These are phyloP conservation scores for Sporothrix curviconia DNA, from an alignment of 2,329 filamentous ascomycete genomes.

Conservation along the genomic window DNA sequence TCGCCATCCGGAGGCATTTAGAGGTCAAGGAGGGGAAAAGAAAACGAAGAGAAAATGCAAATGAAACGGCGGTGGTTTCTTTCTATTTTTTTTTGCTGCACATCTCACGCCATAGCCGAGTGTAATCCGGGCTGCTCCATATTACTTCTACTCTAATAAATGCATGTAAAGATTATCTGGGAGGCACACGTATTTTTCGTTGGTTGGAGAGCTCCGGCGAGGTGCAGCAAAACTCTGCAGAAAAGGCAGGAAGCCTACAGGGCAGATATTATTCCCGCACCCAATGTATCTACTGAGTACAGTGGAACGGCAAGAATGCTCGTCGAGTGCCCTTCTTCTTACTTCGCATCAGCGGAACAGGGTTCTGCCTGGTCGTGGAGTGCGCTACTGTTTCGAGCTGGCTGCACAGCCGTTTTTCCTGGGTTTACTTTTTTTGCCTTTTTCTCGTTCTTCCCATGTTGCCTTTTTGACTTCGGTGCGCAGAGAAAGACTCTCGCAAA, in stretches of 20 bases:
- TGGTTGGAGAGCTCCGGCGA: too few species aligned
- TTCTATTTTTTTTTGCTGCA: not conserved
- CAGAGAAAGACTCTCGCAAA: not conserved
- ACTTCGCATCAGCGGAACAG: too few species aligned
- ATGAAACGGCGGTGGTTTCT: not conserved
- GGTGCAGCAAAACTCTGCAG: too few species aligned
- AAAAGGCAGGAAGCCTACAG: too few species aligned
- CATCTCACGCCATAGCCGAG: not conserved
- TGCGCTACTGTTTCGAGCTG: conserved; percentile 2
- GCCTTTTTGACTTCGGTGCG: not conserved
- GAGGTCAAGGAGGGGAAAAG: not conserved
- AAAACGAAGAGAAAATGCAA: not conserved
- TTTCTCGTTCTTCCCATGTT: not conserved
- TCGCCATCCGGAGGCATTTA: not conserved
- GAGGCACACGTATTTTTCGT: too few species aligned
- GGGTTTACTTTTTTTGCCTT: not conserved
- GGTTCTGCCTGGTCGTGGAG: too few species aligned
- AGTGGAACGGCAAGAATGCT: too few species aligned
- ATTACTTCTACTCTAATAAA: too few species aligned
- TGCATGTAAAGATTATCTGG: too few species aligned
- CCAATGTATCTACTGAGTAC: too few species aligned
- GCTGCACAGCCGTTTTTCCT: not conserved
- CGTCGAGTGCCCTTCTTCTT: too few species aligned
- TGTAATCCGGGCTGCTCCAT: not conserved
- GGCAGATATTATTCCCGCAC: too few species aligned